A percentile compares a stretch with the other conserved stretches of the same genome.
These are phyloP conservation scores for Claviceps paspali DNA, from an alignment of 2,329 filamentous ascomycete species.

Conservation along the genomic window DNA sequence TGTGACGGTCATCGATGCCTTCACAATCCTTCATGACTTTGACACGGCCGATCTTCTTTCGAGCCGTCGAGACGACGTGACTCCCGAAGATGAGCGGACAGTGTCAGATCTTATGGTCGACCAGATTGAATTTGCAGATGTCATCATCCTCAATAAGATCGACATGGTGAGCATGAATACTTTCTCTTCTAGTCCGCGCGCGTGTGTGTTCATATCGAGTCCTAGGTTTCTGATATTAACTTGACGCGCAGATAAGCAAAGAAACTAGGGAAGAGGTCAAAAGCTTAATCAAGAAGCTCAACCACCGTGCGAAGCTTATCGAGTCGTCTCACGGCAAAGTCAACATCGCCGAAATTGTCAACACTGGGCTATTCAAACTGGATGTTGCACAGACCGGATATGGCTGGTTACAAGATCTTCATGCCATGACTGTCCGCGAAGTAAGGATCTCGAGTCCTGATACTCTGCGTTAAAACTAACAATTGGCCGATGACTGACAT, in stretches of 20 bases:
- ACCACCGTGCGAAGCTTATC: slow-evolving; percentile 50
- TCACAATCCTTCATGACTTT: slow-evolving; percentile 58
- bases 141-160: slow-evolving; percentile 56
- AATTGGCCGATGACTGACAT: too few species aligned
- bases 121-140: slow-evolving; percentile 64
- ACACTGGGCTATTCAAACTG: slow-evolving; percentile 50
- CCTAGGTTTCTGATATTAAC: too few species aligned
- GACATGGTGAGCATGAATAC: slow-evolving; percentile 36
- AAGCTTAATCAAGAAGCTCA: slow-evolving; percentile 43
- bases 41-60: slow-evolving; percentile 54
- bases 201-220: too few species aligned
- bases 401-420: slow-evolving; percentile 56
- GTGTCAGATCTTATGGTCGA: slow-evolving; percentile 65
- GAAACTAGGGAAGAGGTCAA: slow-evolving; percentile 29
- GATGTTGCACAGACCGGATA: slow-evolving; percentile 47
- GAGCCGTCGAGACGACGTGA: slow-evolving; percentile 44
- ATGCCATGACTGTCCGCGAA: slow-evolving; percentile 49
- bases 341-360: slow-evolving; percentile 46
- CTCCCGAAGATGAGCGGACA: slow-evolving; percentile 54
- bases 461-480: too few species aligned
- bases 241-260: slow-evolving; percentile 19
- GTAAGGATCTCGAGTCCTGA: too few species aligned
- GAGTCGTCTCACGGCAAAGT: slow-evolving; percentile 44
- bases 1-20: slow-evolving; percentile 58
- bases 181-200: too few species aligned